Base-by-base conservation (phyloP, 2,329 filamentous ascomycete genomes). In the Alternaria triticimaculans region DNA sequence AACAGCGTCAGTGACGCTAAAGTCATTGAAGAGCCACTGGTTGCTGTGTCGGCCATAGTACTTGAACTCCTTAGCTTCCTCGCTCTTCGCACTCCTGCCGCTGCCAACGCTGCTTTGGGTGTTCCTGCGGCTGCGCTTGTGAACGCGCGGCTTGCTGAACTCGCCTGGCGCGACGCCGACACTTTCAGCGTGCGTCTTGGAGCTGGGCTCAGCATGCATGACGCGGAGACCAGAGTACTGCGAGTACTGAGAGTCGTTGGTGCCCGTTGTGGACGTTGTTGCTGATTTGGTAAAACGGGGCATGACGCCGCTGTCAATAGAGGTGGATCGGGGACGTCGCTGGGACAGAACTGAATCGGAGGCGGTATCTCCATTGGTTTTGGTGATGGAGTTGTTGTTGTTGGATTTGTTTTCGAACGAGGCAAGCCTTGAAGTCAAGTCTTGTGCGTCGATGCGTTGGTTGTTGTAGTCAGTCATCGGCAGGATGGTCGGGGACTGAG, bases 1-100 rank as follows among this genome's bases (percentile, higher is more conserved):
- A 28, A 78, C 70, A n/a, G 67, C 69, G 18, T 73, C 76, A 11
- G 72, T 76, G 43, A 80, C 66, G 37, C 77, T 80, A 44, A 79
- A 80, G 46, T 78, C 77, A 20, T 78, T 77, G 65, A 81, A 81
- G 21, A 81, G 60, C 79, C 79, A 81, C 55, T 71, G 72, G 55
- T 81, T 81, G 10, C 71, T 71, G 64, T 81, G 79, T 6, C 79
- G 21, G 6, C 77, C 77, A 44, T 79, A 79, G 49, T 77, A 77
- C 61, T 72, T 75, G 20, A 77, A 77, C 49, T 78, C 69, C 30
- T 65, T 68, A 20, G 67, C 63, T 45, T 67, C 67, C 37, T 62
- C 63, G 37, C 64, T 67, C 55, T 66, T 53, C 26, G 63, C 64
- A 41, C 59, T 72, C 25, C 57, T 66, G 5, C 18, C 20, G 28